phyloP scores from a whole-genome alignment of 1,139 yeast species.

The Sugiyamaella castrensis region DNA sequence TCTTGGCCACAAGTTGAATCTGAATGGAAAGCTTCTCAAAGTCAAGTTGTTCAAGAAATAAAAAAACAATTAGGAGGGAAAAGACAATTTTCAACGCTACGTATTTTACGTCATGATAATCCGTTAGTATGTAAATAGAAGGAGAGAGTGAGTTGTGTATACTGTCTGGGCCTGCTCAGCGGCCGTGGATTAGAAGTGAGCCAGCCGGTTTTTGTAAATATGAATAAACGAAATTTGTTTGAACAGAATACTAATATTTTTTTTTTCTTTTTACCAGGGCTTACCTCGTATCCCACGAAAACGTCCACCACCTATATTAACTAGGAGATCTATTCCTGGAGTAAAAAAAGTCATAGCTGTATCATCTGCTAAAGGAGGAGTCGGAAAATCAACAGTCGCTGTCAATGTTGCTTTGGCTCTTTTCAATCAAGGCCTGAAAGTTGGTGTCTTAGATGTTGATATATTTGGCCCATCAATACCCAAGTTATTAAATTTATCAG shows the following conservation, averaged over 20 bases:
- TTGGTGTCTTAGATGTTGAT: constrained; percentile 77
- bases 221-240: constrained; percentile 9
- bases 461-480: constrained; percentile 85
- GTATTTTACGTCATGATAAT: constrained; percentile 43
- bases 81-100: constrained; percentile 23
- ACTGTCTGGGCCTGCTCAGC: too few species aligned
- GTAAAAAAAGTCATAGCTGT: constrained; percentile 64
- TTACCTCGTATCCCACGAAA: constrained; percentile 45
- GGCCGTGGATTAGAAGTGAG: background rate
- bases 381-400: constrained; percentile 54
- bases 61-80: constrained; percentile 28
- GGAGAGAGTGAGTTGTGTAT: constrained; percentile 4
- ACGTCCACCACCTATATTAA: constrained; percentile 37
- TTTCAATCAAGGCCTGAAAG: constrained; percentile 51
- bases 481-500: constrained; percentile 57
- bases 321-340: constrained; percentile 58
- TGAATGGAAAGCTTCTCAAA: constrained; percentile 54
- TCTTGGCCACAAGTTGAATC: constrained; percentile 48
- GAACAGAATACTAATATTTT: constrained; percentile 5
- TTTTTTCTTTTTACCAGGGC: too few species aligned
- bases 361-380: constrained; percentile 81
- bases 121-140: constrained; percentile 47
- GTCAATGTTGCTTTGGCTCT: constrained; percentile 68
- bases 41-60: constrained; percentile 31
- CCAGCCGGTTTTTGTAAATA: constrained; percentile 7